Percentiles rank a stretch among this genome's conserved stretches.
These are phyloP conservation scores for Malassezia sympodialis DNA, from an alignment of 1,284 basidiomycete genomes.

Conservation along the genomic window DNA sequence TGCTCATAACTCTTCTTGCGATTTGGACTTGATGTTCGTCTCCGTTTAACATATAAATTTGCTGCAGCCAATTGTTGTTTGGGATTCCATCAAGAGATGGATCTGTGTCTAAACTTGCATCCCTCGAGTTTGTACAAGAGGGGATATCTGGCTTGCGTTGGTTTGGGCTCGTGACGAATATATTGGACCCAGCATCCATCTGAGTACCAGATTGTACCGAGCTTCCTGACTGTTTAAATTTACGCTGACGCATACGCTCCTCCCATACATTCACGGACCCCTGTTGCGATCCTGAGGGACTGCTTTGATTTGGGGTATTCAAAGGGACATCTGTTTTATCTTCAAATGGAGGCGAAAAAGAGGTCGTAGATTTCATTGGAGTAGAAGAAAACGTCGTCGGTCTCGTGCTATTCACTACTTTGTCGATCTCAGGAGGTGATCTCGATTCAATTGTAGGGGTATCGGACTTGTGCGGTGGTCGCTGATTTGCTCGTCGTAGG, in stretches of 20 bases:
- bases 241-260: neutral
- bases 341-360: neutral
- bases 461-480: neutral
- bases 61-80: constrained; percentile 34
- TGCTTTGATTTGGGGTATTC: neutral
- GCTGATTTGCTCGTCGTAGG: constrained; percentile 2
- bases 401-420: neutral
- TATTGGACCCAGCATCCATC: neutral
- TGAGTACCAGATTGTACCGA: neutral
- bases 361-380: neutral
- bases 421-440: neutral
- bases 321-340: neutral
- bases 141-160: neutral
- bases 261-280: constrained; percentile 5
- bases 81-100: neutral
- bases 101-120: neutral
- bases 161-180: neutral
- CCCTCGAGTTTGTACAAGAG: too few relatives aligned
- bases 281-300: neutral
- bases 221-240: neutral
- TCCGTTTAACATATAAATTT: constrained; percentile 40
- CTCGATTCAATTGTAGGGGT: neutral
- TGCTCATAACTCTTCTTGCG: constrained; percentile 3
- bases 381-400: neutral
- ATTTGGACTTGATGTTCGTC: constrained; percentile 30